Evolutionary conservation across 345 rosid species (phyloP).

Genomic region (Eucalyptus viminalis): DNA sequence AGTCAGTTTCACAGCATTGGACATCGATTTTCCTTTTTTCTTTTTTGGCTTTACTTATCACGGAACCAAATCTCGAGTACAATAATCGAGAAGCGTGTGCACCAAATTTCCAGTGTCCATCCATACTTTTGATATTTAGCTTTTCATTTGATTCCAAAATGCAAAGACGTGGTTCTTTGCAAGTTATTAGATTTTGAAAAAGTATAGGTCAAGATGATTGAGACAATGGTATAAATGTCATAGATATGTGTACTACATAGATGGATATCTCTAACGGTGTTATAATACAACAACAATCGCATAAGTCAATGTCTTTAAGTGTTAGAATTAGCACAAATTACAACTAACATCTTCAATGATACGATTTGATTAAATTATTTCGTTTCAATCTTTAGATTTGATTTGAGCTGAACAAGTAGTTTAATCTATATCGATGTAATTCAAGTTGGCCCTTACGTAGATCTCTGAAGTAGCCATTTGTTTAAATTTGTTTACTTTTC

Average conservation of each 20-base stretch:
- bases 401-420: not conserved
- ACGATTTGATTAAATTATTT: accelerated
- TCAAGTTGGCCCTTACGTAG: not conserved
- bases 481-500: not conserved
- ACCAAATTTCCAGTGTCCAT: not conserved
- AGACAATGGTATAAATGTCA: not conserved
- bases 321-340: not conserved
- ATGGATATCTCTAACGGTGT: not conserved
- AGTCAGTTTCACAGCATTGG: not conserved
- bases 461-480: not conserved
- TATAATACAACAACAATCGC: not conserved
- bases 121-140: not conserved
- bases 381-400: not conserved
- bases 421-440: not conserved
- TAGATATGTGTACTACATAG: not conserved
- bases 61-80: not conserved
- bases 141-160: not conserved
- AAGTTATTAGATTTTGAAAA: not conserved
- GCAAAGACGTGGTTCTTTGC: not conserved
- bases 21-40: not conserved
- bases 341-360: not conserved
- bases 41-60: not conserved
- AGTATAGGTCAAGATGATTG: not conserved
- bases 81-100: not conserved
- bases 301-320: not conserved